phyloP scores from a whole-genome alignment of 495 filamentous ascomycete species.

The Pyrenula aspistea region DNA sequence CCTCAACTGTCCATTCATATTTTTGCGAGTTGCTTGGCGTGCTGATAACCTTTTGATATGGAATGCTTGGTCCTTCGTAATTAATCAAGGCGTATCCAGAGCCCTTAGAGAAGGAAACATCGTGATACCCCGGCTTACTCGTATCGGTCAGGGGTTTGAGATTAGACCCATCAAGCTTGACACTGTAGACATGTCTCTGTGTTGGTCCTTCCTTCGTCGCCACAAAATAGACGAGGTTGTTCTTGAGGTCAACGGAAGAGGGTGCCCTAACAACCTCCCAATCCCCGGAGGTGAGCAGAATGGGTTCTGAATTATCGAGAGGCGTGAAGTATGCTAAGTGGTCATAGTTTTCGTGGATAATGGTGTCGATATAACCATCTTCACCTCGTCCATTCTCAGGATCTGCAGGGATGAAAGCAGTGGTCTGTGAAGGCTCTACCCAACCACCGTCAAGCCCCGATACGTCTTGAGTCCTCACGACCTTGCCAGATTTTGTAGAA shows the following conservation, averaged over 20 bases:
- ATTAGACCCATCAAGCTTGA: constrained; percentile 66
- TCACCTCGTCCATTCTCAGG: constrained; percentile 60
- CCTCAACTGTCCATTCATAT: constrained; percentile 61
- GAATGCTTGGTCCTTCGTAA: constrained; percentile 75
- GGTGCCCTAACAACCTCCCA: constrained; percentile 93
- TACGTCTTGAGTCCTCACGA: constrained; percentile 68
- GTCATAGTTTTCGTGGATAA: constrained; percentile 78
- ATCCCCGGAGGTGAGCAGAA: constrained; percentile 73
- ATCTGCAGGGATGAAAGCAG: constrained; percentile 77
- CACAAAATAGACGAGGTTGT: constrained; percentile 82
- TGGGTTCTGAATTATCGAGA: constrained; percentile 64
- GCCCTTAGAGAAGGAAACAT: constrained; percentile 71
- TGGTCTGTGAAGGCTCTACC: constrained; percentile 89
- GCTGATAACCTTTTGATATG: constrained; percentile 84
- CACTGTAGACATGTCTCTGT: constrained; percentile 81
- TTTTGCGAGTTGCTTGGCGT: constrained; percentile 53
- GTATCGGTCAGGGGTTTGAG: constrained; percentile 63
- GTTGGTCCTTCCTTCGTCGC: constrained; percentile 79
- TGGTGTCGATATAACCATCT: constrained; percentile 86
- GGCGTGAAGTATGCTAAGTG: constrained; percentile 95
- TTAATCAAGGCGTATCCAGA: constrained; percentile 71
- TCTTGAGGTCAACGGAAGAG: constrained; percentile 72
- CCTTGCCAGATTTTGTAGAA: constrained; percentile 56
- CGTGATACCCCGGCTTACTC: constrained; percentile 69
- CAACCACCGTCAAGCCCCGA: constrained; percentile 81